A percentile compares a stretch with the other conserved stretches of the same genome.
phyloP scores from a whole-genome alignment of 148 eudicot species.

The Cornus controversa region DNA sequence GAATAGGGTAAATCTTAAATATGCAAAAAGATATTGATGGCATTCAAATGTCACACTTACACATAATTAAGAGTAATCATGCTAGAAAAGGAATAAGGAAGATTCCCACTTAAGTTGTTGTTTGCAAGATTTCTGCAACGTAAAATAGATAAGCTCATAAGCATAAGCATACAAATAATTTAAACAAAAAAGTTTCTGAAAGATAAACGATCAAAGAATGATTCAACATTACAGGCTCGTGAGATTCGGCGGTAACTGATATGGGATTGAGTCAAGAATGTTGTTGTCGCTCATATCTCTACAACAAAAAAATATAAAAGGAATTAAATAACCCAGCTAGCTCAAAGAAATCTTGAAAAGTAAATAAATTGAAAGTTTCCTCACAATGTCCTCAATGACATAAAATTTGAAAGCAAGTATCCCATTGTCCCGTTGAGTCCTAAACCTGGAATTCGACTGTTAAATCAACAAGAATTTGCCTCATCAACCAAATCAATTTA shows the following conservation, averaged over 20 bases:
- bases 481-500: constrained; percentile 16
- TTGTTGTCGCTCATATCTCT: constrained; percentile 92
- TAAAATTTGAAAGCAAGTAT: constrained; percentile 63
- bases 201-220: neutral
- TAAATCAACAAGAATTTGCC: constrained; percentile 24
- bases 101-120: constrained; percentile 70
- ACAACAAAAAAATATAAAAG: constrained; percentile 14
- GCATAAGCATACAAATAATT: neutral
- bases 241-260: constrained; percentile 83
- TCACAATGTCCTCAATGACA: constrained; percentile 72
- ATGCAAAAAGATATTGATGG: neutral
- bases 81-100: constrained; percentile 73
- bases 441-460: constrained; percentile 79
- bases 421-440: constrained; percentile 85
- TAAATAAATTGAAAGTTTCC: constrained; percentile 15
- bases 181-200: neutral
- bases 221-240: constrained; percentile 59
- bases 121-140: constrained; percentile 76
- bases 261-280: constrained; percentile 77
- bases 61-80: constrained; percentile 68
- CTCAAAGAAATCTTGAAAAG: neutral
- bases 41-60: constrained; percentile 42
- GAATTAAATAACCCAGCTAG: constrained; percentile 4
- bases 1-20: neutral
- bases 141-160: constrained; percentile 3